These are phyloP conservation scores for Saururus chinensis DNA, from an alignment of 164 flowering plant genomes.

Conservation along the genomic window DNA sequence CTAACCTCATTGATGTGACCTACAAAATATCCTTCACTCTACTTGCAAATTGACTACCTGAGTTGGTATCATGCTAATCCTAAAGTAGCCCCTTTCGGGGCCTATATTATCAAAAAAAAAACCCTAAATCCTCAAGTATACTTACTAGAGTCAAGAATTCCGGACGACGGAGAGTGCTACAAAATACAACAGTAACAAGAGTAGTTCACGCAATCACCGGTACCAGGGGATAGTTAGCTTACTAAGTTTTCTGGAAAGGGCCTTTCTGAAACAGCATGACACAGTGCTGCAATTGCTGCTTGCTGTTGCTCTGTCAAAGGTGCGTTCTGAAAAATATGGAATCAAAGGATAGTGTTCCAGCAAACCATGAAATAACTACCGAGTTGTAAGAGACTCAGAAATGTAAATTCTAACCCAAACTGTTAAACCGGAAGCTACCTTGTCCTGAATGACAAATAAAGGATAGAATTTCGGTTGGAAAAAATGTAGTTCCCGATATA, in stretches of 20 bases:
- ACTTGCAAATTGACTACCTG: too few relatives aligned
- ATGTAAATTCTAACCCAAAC: background rate
- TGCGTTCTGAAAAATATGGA: conserved; percentile 46
- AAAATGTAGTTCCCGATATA: too few relatives aligned
- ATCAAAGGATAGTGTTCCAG: background rate
- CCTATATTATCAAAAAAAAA: too few relatives aligned
- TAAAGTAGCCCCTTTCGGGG: too few relatives aligned
- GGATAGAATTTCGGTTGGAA: too few relatives aligned
- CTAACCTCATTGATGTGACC: too few relatives aligned
- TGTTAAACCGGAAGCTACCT: too few relatives aligned
- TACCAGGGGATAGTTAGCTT: conserved; percentile 6
- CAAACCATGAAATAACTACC: too few relatives aligned
- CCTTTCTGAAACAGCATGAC: conserved; percentile 79
- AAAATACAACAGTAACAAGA: background rate
- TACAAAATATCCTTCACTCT: too few relatives aligned
- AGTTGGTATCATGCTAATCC: too few relatives aligned
- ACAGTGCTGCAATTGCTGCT: conserved; percentile 54
- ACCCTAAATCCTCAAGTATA: too few relatives aligned
- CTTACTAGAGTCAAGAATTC: background rate
- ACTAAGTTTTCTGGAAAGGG: conserved; percentile 74
- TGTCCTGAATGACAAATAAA: too few relatives aligned
- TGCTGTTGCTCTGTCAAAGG: conserved; percentile 86
- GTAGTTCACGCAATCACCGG: background rate
- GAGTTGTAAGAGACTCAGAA: background rate
- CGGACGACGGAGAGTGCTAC: background rate